A percentile compares a stretch with the other conserved stretches of the same genome.
These are phyloP conservation scores for Trichosporon sp. DNA, from an alignment of 1,284 basidiomycete genomes.

Conservation along the genomic window DNA sequence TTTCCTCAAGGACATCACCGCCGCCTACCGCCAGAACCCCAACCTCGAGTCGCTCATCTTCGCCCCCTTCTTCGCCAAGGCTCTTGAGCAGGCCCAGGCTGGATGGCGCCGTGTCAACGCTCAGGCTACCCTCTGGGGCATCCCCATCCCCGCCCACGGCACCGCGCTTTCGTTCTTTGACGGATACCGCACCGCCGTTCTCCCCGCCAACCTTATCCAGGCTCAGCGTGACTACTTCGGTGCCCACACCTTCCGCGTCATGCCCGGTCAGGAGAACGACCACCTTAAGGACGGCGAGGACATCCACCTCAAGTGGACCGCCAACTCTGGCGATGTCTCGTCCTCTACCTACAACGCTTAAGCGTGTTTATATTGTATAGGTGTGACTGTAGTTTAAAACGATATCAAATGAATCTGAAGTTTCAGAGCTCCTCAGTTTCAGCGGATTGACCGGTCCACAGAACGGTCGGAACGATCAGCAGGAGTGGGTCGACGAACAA, in stretches of 20 bases:
- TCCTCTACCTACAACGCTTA: slow-evolving; percentile 88
- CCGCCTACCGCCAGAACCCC: slow-evolving; percentile 82
- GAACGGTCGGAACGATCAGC: too few species aligned
- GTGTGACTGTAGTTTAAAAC: slow-evolving; percentile 1
- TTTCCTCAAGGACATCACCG: slow-evolving; percentile 89
- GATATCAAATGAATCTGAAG: neutral
- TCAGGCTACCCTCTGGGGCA: slow-evolving; percentile 95
- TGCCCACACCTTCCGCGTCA: slow-evolving; percentile 85
- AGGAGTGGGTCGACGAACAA: too few species aligned
- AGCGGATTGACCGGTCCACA: too few species aligned
- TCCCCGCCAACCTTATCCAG: slow-evolving; percentile 93
- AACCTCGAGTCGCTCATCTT: slow-evolving; percentile 90
- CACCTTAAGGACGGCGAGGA: slow-evolving; percentile 75
- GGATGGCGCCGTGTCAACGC: slow-evolving; percentile 98
- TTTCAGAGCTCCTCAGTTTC: too few species aligned
- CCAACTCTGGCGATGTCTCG: slow-evolving; percentile 57
- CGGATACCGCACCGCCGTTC: slow-evolving; percentile 80
- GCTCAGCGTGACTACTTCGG: slow-evolving; percentile 65
- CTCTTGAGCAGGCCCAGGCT: slow-evolving; percentile 88
- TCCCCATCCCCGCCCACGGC: slow-evolving; percentile 92
- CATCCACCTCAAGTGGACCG: slow-evolving; percentile 64
- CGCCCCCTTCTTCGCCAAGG: slow-evolving; percentile 97
- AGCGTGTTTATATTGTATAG: slow-evolving; percentile 27
- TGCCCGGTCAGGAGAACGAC: slow-evolving; percentile 81
- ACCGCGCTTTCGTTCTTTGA: slow-evolving; percentile 99